These are phyloP conservation scores for Dorcoceras hygrometricum DNA, from an alignment of 257 asterid species.

Conservation along the genomic window DNA sequence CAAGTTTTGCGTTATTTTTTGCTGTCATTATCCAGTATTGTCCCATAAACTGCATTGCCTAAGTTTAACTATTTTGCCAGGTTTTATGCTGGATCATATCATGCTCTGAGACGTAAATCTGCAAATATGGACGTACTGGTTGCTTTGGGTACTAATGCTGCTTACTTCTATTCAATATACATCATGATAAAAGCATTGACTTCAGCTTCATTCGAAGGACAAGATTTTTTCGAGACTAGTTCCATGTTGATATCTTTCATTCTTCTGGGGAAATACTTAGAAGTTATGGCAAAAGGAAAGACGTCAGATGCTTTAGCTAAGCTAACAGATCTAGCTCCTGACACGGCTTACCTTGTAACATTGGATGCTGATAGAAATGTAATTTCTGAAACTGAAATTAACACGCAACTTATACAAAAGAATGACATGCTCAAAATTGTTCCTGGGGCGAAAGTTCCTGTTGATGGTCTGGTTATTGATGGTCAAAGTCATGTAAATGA, in stretches of 20 bases:
- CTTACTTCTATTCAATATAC: constrained; percentile 85
- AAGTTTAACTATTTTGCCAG: constrained; percentile 45
- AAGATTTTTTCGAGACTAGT: constrained; percentile 97
- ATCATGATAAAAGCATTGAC: constrained; percentile 67
- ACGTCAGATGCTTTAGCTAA: constrained; percentile 94
- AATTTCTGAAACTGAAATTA: constrained; percentile 72
- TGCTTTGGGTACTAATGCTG: constrained; percentile 97
- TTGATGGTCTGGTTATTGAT: constrained; percentile 79
- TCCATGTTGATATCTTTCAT: constrained; percentile 96
- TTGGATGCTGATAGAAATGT: constrained; percentile 73
- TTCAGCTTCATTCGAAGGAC: constrained; percentile 82
- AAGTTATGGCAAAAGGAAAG: constrained; percentile 92
- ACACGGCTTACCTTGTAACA: constrained; percentile 73
- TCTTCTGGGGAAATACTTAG: constrained; percentile 91
- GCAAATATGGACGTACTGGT: constrained; percentile 99
- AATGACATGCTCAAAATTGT: constrained; percentile 85
- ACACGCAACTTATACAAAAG: constrained; percentile 76
- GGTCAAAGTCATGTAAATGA: constrained; percentile 96
- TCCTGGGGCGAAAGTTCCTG: constrained; percentile 95
- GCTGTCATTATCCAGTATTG: neutral
- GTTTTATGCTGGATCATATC: constrained; percentile 93
- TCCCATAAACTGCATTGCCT: constrained; percentile 10
- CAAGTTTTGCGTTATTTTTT: constrained; percentile 6
- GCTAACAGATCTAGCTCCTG: constrained; percentile 91
- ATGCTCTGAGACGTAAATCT: constrained; percentile 79